phyloP scores from a whole-genome alignment of 2,329 filamentous ascomycete genomes.

The Sarocladium oryzae region DNA sequence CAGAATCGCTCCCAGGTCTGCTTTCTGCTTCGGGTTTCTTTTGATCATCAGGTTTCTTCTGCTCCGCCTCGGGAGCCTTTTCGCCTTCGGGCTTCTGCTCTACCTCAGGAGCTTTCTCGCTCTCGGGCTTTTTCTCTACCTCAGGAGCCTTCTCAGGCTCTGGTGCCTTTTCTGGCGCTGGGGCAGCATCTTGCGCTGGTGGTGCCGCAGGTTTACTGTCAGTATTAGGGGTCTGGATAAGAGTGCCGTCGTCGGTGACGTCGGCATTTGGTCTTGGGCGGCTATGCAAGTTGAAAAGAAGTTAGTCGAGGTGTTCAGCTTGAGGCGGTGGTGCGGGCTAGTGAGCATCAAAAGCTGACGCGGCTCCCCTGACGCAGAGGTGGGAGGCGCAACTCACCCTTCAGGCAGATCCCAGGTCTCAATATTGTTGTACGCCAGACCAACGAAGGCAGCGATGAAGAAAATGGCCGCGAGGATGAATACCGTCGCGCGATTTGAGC shows the following conservation, averaged over 20 bases:
- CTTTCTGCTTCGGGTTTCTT: slow-evolving; percentile 7
- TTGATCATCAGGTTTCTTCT: slow-evolving; percentile 4
- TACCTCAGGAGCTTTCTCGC: background rate
- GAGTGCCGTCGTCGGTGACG: slow-evolving; percentile 8
- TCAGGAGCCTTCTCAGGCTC: slow-evolving; percentile 8
- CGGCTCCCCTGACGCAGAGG: no score
- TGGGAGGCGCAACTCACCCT: slow-evolving; percentile 13
- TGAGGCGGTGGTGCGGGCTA: no score
- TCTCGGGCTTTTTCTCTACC: background rate
- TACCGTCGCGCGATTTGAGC: slow-evolving; percentile 20
- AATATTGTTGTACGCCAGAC: slow-evolving; percentile 26
- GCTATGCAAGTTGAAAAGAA: background rate
- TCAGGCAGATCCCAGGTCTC: slow-evolving; percentile 19
- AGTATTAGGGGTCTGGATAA: background rate
- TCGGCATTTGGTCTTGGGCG: slow-evolving; percentile 4
- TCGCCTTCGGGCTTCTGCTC: no score
- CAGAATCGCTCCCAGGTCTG: background rate
- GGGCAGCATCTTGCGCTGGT: background rate
- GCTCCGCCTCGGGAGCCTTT: background rate
- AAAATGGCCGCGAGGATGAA: slow-evolving; percentile 24
- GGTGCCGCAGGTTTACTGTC: background rate
- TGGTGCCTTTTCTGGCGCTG: background rate
- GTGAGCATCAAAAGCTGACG: no score
- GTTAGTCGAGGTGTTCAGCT: background rate
- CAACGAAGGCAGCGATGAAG: slow-evolving; percentile 25